Conservation (phyloP, 768 basidiomycete genomes). For the Daedaleopsis sinensis region DNA sequence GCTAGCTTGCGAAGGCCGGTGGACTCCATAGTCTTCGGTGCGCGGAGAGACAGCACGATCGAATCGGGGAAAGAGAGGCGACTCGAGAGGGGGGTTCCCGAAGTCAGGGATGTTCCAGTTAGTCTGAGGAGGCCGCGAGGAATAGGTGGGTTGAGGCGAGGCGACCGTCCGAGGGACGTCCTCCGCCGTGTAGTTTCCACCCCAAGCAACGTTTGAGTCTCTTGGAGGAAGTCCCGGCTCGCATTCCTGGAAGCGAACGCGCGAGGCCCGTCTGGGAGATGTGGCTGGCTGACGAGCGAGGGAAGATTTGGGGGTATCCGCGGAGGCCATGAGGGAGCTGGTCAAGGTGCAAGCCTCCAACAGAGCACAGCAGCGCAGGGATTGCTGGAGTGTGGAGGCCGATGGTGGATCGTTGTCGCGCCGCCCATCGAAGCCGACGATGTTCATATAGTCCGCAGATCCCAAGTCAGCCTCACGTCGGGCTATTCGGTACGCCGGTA, state of each 20-base stretch:
- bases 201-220: too few relatives aligned
- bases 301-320: conserved; percentile 18
- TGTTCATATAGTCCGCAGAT: too few relatives aligned
- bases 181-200: background rate
- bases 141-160: background rate
- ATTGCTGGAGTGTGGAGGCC: background rate
- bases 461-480: too few relatives aligned
- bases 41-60: conserved; percentile 19
- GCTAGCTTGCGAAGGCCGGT: conserved; percentile 28
- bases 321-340: conserved; percentile 18
- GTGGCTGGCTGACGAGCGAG: conserved; percentile 1
- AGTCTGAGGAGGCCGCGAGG: background rate
- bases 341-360: background rate
- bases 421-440: too few relatives aligned
- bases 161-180: background rate
- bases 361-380: background rate
- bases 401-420: too few relatives aligned
- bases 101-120: conserved; percentile 15
- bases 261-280: conserved; percentile 7
- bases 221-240: background rate
- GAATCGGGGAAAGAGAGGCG: background rate
- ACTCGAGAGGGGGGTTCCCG: background rate
- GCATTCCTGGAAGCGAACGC: conserved; percentile 21
- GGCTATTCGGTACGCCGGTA: too few relatives aligned
- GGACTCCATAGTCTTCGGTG: conserved; percentile 1